These are phyloP conservation scores for Taphrina wiesneri DNA, from an alignment of 1,139 yeast species.

Conservation along the genomic window DNA sequence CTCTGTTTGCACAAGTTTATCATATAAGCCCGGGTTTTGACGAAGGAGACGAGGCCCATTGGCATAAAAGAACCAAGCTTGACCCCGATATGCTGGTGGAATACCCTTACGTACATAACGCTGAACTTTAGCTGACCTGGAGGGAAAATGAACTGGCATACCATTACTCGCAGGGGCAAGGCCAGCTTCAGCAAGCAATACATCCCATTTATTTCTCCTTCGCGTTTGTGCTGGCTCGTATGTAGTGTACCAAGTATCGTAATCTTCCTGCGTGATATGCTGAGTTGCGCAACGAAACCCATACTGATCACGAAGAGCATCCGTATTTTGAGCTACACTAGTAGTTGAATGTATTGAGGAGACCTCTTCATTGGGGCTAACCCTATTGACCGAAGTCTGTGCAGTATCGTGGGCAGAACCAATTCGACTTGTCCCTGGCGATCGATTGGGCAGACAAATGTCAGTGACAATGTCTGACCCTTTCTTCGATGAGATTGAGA, in stretches of 20 bases:
- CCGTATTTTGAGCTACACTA: not conserved
- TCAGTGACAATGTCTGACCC: not conserved
- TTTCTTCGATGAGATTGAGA: not conserved
- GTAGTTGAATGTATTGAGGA: not conserved
- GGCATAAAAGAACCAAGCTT: slow-evolving; percentile 96
- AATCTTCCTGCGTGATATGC: slow-evolving; percentile 8
- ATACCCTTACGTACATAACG: slow-evolving; percentile 85
- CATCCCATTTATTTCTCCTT: slow-evolving; percentile 74
- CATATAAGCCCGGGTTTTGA: slow-evolving; percentile 67
- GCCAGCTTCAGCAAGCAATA: slow-evolving; percentile 67
- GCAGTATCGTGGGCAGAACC: not conserved
- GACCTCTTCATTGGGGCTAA: not conserved
- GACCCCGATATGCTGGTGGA: slow-evolving; percentile 96
- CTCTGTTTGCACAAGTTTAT: slow-evolving; percentile 55
- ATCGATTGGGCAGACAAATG: not conserved
- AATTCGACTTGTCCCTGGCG: not conserved
- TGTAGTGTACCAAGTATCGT: slow-evolving; percentile 30
- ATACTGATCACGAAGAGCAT: slow-evolving; percentile 23
- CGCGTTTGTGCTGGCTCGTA: slow-evolving; percentile 58
- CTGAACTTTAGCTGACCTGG: slow-evolving; percentile 77
- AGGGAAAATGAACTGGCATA: slow-evolving; percentile 66
- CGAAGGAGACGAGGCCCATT: slow-evolving; percentile 49
- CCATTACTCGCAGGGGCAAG: slow-evolving; percentile 49
- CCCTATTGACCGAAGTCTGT: not conserved
- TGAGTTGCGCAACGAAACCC: slow-evolving; percentile 25